Evolutionary conservation across 257 asterid genomes (phyloP), one percentile per base, ranked within the genome.

Genomic region (Solanum pinnatisectum): DNA sequence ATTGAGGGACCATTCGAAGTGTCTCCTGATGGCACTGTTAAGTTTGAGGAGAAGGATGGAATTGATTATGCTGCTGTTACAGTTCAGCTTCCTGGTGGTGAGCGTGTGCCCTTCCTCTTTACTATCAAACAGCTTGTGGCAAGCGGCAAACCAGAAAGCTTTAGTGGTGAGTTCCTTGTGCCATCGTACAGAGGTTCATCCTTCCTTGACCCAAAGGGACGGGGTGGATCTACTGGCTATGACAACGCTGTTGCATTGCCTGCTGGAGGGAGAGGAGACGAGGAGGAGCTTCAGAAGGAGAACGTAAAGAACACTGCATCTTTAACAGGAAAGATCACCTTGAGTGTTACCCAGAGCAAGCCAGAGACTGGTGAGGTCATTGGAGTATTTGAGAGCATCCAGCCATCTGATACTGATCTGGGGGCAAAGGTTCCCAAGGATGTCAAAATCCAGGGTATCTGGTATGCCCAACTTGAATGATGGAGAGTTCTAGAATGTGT

Each of bases 1-100:
- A 96, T 97, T n/a, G 99, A 97, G 90, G 99, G 98, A 18, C 99
- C 99, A 0, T 94, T 97, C n/a, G 98, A 94, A 81, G 99, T 97
- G 20, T 93, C 98, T 15, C 35, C 87, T 0, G 99, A 97, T 23
- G 99, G 99, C 11, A 83, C 94, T 1, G 76, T 97, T 83, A 97
- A 96, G 91, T 97, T 97, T 30, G 98, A 92, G 91, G 99, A 96
- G 94, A 97, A 97, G 60, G 99, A 97, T 30, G 99, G 99, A 35
- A 97, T 97, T 23, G 99, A 97, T 93, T 97, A 96, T 27, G 99
- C 99, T 9, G 99, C 99, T 0, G 98, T 97, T 5, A 97, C 99
- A 1, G 99, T 97, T 18, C 99, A 97, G 93, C 99, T 97, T 6
- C 99, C 99, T 1, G 99, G 99, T 0, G 99, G 99, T 1, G 99